Percentiles rank a stretch among this genome's conserved stretches.
phyloP scores from a whole-genome alignment of 352 stramenopile species.

The Globisporangium splendens region DNA sequence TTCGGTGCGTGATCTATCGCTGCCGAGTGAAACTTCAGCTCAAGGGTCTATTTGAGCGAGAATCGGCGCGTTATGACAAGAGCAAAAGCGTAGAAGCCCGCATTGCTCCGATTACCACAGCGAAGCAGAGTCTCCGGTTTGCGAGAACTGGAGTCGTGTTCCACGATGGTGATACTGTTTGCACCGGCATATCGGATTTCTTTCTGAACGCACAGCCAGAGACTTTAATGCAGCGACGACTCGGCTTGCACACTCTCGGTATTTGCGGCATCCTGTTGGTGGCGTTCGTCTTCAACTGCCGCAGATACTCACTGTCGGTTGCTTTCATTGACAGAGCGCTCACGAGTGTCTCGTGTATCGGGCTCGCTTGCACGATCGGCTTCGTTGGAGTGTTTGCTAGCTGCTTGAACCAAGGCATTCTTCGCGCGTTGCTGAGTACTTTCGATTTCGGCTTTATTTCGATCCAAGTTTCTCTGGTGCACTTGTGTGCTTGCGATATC shows the following conservation, averaged over 20 bases:
- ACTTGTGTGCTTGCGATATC: constrained; percentile 21
- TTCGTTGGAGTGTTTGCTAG: constrained; percentile 2
- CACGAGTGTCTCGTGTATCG: background rate
- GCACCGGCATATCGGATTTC: too few relatives aligned
- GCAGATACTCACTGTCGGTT: background rate
- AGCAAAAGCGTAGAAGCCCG: too few relatives aligned
- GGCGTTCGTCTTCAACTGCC: background rate
- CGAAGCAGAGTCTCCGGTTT: constrained; percentile 4
- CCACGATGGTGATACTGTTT: constrained; percentile 5
- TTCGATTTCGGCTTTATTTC: constrained; percentile 30
- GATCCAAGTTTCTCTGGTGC: constrained; percentile 18
- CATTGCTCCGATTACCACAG: background rate
- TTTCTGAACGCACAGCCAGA: background rate
- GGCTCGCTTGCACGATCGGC: background rate
- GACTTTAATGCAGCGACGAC: too few relatives aligned
- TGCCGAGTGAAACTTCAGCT: constrained; percentile 13
- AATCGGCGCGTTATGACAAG: too few relatives aligned
- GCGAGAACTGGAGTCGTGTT: background rate
- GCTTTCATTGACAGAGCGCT: background rate
- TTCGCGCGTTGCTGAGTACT: constrained; percentile 7
- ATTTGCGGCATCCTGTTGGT: constrained; percentile 3
- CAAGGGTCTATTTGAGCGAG: too few relatives aligned
- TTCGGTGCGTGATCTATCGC: constrained; percentile 21
- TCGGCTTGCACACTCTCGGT: background rate
- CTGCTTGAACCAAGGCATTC: constrained; percentile 3